Evolutionary conservation across 805 yeast species (phyloP).

Genomic region (Clavispora vitiphila): DNA sequence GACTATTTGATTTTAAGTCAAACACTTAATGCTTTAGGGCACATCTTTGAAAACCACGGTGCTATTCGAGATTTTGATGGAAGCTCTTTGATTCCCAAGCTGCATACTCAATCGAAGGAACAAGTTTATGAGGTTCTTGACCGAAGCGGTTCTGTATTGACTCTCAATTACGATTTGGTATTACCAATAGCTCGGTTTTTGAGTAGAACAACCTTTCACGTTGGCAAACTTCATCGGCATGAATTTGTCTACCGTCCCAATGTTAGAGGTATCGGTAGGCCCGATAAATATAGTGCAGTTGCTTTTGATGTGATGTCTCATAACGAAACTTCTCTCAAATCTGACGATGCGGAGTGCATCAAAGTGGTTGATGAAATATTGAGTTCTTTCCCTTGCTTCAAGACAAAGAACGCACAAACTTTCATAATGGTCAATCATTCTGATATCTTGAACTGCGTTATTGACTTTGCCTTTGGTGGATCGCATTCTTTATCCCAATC

Average conservation of each 20-base stretch:
- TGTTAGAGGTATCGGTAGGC: slow-evolving; percentile 56
- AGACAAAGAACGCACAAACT: slow-evolving; percentile 42
- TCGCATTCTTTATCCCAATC: slow-evolving; percentile 62
- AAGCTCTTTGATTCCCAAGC: slow-evolving; percentile 68
- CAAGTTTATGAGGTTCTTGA: slow-evolving; percentile 79
- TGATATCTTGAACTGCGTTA: slow-evolving; percentile 66
- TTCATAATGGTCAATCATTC: slow-evolving; percentile 71
- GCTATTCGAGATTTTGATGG: slow-evolving; percentile 76
- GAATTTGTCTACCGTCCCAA: slow-evolving; percentile 77
- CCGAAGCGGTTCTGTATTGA: slow-evolving; percentile 80
- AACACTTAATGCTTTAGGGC: slow-evolving; percentile 55
- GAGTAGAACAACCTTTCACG: slow-evolving; percentile 51
- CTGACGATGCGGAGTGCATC: slow-evolving; percentile 78
- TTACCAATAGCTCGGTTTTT: slow-evolving; percentile 84
- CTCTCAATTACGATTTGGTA: slow-evolving; percentile 84
- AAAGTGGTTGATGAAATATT: slow-evolving; percentile 76
- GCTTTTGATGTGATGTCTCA: slow-evolving; percentile 77
- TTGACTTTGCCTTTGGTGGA: slow-evolving; percentile 60
- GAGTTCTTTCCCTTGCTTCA: slow-evolving; percentile 61
- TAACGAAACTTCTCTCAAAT: slow-evolving; percentile 16
- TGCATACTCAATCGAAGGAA: slow-evolving; percentile 58
- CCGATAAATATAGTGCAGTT: slow-evolving; percentile 72
- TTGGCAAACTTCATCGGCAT: slow-evolving; percentile 64
- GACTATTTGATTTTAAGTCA: slow-evolving; percentile 57
- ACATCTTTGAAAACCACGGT: slow-evolving; percentile 74